Base-by-base conservation (phyloP, 2,329 filamentous ascomycete genomes). In the Nigrospora osmanthi region DNA sequence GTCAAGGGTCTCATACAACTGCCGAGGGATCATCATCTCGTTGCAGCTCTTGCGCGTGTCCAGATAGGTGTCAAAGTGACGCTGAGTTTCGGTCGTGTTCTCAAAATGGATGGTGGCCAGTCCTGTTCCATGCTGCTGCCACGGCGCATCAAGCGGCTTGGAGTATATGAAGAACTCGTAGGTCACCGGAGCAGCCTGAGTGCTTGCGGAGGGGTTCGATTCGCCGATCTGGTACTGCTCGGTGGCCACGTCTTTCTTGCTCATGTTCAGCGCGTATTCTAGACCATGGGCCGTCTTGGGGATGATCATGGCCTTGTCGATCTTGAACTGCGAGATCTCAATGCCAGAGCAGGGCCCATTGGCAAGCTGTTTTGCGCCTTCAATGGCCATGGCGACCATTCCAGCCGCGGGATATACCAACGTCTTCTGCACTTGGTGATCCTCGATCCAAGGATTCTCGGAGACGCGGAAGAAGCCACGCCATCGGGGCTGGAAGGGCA, bases 291-390 rank as follows among this genome's bases (percentile, higher is more conserved):
- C 43, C 1, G 63, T 69, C 31, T 62, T 58, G 4, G 73, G 72
- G 10, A 80, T 62, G 5, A 79, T 61, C 62, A 80, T 69, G 2
- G 76, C 73, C 44, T 70, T 72, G 40, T 66, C 60, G 36, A 80
- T 72, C 5, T 55, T 58, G 55, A 80, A 66, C 38, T 71, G 53
- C 10, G 56, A 62, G 15, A 78, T 63, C 45, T 74, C 66, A 40
- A 69, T 72, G 1, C 67, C 69, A 17, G 64, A 45, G 6, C 56
- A 35, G 4, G 52, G 44, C 6, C 54, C 49, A 1, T 40, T 49
- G 0, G 54, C 55, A n/a, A 69, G 44, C 46, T 75, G 72, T 11
- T 55, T 64, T 1, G 64, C 68, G 2, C 64, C 73, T 47, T 76
- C 71, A 2, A 76, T 50, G 0, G 64, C 70, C 72, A 76, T 76